These are phyloP conservation scores for Blastobotrys americana DNA, from an alignment of 805 yeast genomes.

Conservation along the genomic window DNA sequence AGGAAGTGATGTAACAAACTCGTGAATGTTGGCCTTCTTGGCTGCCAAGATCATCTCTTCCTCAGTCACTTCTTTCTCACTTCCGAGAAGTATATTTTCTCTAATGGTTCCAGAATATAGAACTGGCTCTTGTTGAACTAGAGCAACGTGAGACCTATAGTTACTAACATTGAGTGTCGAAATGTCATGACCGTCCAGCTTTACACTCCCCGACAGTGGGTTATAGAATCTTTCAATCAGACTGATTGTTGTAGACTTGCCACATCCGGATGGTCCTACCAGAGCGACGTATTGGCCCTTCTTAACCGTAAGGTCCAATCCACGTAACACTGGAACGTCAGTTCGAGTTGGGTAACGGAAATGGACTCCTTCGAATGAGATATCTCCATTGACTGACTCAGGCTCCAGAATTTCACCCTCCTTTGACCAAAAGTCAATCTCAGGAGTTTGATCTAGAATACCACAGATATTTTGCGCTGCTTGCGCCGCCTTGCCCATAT, in stretches of 20 bases:
- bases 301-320: conserved; percentile 42
- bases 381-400: conserved; percentile 38
- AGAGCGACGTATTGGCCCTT: conserved; percentile 52
- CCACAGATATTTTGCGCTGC: conserved; percentile 31
- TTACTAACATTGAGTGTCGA: conserved; percentile 42
- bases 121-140: conserved; percentile 58
- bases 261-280: conserved; percentile 60
- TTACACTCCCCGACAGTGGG: conserved; percentile 41
- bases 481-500: conserved; percentile 36
- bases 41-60: conserved; percentile 42
- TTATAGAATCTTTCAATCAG: conserved; percentile 45
- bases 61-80: conserved; percentile 32
- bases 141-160: conserved; percentile 45
- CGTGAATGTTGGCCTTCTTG: conserved; percentile 50
- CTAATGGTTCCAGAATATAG: conserved; percentile 48
- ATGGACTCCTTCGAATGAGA: conserved; percentile 47
- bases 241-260: conserved; percentile 52
- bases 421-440: conserved; percentile 27
- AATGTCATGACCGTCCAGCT: conserved; percentile 46
- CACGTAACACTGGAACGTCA: conserved; percentile 41
- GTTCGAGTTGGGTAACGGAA: conserved; percentile 64
- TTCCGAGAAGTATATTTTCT: conserved; percentile 49
- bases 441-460: conserved; percentile 29
- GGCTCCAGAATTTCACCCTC: conserved; percentile 28
- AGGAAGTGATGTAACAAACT: conserved; percentile 47